Conservation (phyloP, 352 stramenopile species). For the Aphanomyces cochlioides region DNA sequence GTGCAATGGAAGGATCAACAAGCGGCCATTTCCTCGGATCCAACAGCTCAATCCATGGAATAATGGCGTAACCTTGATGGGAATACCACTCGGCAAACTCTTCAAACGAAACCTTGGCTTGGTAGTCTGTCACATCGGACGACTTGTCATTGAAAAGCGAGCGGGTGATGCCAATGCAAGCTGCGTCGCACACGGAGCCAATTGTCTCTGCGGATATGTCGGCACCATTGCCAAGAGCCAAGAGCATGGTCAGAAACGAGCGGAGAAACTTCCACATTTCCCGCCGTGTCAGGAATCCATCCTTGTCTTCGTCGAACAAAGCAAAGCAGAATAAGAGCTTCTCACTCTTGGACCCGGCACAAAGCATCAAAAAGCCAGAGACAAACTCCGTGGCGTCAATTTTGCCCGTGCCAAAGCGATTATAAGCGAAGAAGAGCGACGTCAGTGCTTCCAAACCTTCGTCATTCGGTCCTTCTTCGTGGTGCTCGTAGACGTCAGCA, state of each 20-base stretch:
- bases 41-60: constrained; percentile 83
- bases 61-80: constrained; percentile 70
- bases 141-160: constrained; percentile 74
- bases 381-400: constrained; percentile 90
- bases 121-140: background rate
- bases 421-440: constrained; percentile 83
- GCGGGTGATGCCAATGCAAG: constrained; percentile 76
- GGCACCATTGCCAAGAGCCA: constrained; percentile 89
- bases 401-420: constrained; percentile 74
- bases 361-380: constrained; percentile 91
- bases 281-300: constrained; percentile 85
- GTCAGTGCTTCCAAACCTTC: constrained; percentile 37
- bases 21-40: constrained; percentile 80
- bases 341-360: constrained; percentile 92
- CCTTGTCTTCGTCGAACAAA: constrained; percentile 89
- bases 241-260: constrained; percentile 92
- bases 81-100: constrained; percentile 86
- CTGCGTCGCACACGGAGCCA: constrained; percentile 70
- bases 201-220: constrained; percentile 79
- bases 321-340: constrained; percentile 90
- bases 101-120: constrained; percentile 70
- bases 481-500: background rate
- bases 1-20: constrained; percentile 52
- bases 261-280: constrained; percentile 92
- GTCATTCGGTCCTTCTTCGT: background rate